Evolutionary conservation across 768 basidiomycete species (phyloP), one percentile per base, ranked within the genome.

Genomic region (Serendipita sp.): DNA sequence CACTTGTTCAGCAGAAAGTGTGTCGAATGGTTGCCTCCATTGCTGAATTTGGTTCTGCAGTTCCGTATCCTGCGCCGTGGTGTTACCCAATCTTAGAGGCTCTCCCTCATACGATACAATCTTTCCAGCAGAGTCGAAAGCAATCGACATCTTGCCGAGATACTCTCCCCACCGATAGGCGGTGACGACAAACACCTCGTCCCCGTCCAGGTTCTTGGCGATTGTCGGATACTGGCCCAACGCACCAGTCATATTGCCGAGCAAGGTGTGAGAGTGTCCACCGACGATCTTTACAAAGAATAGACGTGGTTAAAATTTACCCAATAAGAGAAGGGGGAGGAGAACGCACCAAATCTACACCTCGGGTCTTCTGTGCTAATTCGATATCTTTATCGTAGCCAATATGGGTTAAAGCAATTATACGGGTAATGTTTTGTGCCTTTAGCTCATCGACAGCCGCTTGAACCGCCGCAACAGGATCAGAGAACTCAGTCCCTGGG

Each of bases 151-250:
- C 56, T 75, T 71, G 10, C 79, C 78, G 44, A 80, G 71, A 67
- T 78, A 77, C 66, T 79, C 76, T 45, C 77, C 78, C 76, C 78
- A 80, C 56, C 76, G 73, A 66, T 73, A 79, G 63, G 77, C 73
- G 0, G 78, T 78, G 63, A 79, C 76, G n/a, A 80, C 73, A 66
- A 76, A 77, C 16, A 80, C 78, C 51, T 78, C 78, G 18, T 80
- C 78, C 7, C 78, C 77, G 56, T 76, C 74, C 18, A 74, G 69
- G 68, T 79, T 80, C 45, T 70, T 73, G 54, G 68, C 73, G 37
- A 79, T 75, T 3, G 79, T 80, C 2, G 79, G 79, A 67, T 79
- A 80, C 3, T 73, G 71, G 8, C 79, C 79, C 35, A 70, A 70
- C 10, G 76, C 75, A 34, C 72, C 75, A 24, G 72, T 69, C 65